Evolutionary conservation across 768 basidiomycete species (phyloP), one percentile per base, ranked within the genome.

Genomic region (Rhodotorula babjevae): DNA sequence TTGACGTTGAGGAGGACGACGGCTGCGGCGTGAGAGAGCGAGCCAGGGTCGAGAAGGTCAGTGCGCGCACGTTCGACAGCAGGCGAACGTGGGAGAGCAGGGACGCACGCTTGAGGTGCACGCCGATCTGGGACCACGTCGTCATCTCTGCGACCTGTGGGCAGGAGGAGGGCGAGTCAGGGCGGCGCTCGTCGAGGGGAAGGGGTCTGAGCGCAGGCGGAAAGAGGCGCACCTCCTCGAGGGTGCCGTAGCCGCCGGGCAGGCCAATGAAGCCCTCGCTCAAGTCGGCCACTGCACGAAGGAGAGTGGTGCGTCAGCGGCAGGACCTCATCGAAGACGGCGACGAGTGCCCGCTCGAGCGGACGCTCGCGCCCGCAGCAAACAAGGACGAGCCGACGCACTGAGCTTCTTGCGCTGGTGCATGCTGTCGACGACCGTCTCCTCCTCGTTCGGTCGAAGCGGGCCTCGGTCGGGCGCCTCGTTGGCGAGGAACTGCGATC

Each of bases 161-260:
- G n/a, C 29, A 19, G 27, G 53, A 55, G 15, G 8, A 36, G 36
- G 36, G 36, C 4, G 36, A n/a, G 36, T 36, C 9, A 36, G 36
- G 36, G 36, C 36, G 36, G 36, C 9, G 53, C 53, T 18, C n/a
- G 10, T 55, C 27, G 29, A 18, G 21, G 7, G 25, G 12, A 5
- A 9, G 15, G 3, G 11, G 11, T 11, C 6, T 8, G 53, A 11
- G 27, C n/a, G n/a, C n/a, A 55, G 19, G 15, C 8, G 1, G 16
- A 14, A n/a, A 23, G 1, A 23, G 18, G 33, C 56, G 23, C 33
- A 36, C 56, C 19, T 36, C 95, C 82, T 99, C 96, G 74, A 92
- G 91, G 0, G 94, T 97, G 18, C 95, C 95, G 79, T 87, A 96
- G 0, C 95, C 95, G 29, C 95, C 95, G 2, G 95, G 94, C 29